These are phyloP conservation scores for Solanum virginianum DNA, from an alignment of 257 asterid genomes.

Conservation along the genomic window DNA sequence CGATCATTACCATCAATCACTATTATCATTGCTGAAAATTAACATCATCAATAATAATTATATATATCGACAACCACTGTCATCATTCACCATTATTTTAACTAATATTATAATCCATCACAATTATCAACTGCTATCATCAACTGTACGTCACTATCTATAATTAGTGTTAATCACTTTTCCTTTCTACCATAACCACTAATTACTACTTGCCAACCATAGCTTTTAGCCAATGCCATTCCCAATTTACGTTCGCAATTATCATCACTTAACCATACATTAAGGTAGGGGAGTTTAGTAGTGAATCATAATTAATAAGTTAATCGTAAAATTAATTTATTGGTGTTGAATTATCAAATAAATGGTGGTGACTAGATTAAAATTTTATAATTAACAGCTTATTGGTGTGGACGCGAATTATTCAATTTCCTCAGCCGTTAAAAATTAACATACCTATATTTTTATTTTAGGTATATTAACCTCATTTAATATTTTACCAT, in stretches of 20 bases:
- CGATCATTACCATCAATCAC: background rate
- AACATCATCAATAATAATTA: background rate
- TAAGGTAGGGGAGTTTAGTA: too few species aligned
- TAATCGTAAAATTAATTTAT: too few species aligned
- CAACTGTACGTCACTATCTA: background rate
- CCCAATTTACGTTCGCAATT: background rate
- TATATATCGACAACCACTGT: background rate
- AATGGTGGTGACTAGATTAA: too few species aligned
- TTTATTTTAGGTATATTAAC: too few species aligned
- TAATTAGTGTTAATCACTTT: background rate
- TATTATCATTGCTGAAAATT: background rate
- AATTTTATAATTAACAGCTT: too few species aligned
- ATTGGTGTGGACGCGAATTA: too few species aligned
- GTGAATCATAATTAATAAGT: too few species aligned
- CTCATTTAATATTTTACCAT: too few species aligned
- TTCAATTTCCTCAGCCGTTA: too few species aligned
- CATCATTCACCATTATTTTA: background rate
- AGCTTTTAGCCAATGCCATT: background rate
- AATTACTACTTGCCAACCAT: background rate
- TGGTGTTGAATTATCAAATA: too few species aligned
- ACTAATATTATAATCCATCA: background rate
- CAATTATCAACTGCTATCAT: rapidly evolving
- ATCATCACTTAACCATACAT: too few species aligned
- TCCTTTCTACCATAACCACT: background rate
- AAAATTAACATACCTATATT: too few species aligned